phyloP scores from a whole-genome alignment of 257 asterid genomes.

The Petrea volubilis region DNA sequence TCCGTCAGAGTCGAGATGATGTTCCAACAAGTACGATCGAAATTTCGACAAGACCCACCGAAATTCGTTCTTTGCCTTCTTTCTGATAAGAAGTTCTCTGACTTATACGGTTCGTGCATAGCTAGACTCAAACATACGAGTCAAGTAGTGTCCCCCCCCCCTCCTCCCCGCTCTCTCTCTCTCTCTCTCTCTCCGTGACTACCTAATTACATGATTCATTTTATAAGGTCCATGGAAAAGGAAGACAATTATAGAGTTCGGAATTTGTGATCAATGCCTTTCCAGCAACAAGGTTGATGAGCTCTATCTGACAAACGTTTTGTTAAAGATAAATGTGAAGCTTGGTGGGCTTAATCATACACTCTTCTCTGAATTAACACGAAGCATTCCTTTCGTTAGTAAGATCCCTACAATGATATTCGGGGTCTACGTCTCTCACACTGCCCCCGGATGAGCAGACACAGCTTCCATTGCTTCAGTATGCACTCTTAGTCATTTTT shows the following conservation, averaged over 20 bases:
- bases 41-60: slow-evolving; percentile 36
- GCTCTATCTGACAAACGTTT: slow-evolving; percentile 36
- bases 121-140: not conserved
- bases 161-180: too few species aligned
- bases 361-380: slow-evolving; percentile 32
- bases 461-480: slow-evolving; percentile 56
- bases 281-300: slow-evolving; percentile 38
- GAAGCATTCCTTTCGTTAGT: slow-evolving; percentile 38
- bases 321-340: slow-evolving; percentile 51
- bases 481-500: slow-evolving; percentile 11
- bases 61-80: slow-evolving; percentile 49
- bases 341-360: slow-evolving; percentile 49
- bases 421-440: slow-evolving; percentile 38
- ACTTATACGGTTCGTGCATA: slow-evolving; percentile 41
- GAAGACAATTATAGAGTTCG: slow-evolving; percentile 42
- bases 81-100: slow-evolving; percentile 36
- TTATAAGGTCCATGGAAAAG: slow-evolving; percentile 54
- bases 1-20: slow-evolving; percentile 47
- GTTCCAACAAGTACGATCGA: slow-evolving; percentile 37
- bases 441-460: slow-evolving; percentile 33
- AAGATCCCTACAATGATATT: slow-evolving; percentile 50
- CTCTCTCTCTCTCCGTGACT: not conserved
- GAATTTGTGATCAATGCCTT: slow-evolving; percentile 49
- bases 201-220: not conserved
- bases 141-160: too few species aligned